Base-by-base conservation (phyloP, 2,329 filamentous ascomycete genomes). In the Aureobasidium leucospermi region DNA sequence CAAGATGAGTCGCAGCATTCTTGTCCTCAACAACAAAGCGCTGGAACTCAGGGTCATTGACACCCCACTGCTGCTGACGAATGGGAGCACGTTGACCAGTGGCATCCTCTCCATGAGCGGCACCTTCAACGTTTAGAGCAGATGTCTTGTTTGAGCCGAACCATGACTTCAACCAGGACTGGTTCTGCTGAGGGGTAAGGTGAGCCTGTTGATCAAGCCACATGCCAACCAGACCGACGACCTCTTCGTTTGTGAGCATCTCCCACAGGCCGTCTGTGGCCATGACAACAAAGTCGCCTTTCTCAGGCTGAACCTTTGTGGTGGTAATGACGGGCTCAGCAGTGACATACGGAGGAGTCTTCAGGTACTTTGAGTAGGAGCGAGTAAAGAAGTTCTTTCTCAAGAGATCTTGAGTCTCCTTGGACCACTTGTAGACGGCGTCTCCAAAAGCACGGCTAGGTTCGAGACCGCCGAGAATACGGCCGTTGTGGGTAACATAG, bases 171-270 rank as follows among this genome's bases (percentile, higher is more conserved):
- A 94, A 78, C 80, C 89, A 90, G 2, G 87, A 86, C 52, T 77
- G 76, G 61, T 68, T 71, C 32, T 65, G 63, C 28, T 49, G 56
- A 34, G 45, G 45, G 9, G 36, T 28, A 19, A 46, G 6, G 70
- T 69, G 42, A 38, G 78, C 76, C 71, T 96, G 88, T 23, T 84
- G 85, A 72, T 99, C 94, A 49, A 99, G 85, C 94, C 94, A 99
- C 73, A 96, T 90, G 15, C 93, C 95, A 4, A 99, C 94, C 2
- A 99, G 83, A 0, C 94, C 94, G 53, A 99, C 89, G 1, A 96
- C 94, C 77, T 99, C 94, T 71, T 99, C 94, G 68, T 97, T 99
- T 49, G 90, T 96, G 63, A 99, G 81, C 94, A 97, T 97, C 75
- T 99, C 94, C 94, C 94, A 99, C 0, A 99, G 81, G 4, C 94